Evolutionary conservation across 2,329 filamentous ascomycete species (phyloP).

Genomic region (Fusarium sp.): DNA sequence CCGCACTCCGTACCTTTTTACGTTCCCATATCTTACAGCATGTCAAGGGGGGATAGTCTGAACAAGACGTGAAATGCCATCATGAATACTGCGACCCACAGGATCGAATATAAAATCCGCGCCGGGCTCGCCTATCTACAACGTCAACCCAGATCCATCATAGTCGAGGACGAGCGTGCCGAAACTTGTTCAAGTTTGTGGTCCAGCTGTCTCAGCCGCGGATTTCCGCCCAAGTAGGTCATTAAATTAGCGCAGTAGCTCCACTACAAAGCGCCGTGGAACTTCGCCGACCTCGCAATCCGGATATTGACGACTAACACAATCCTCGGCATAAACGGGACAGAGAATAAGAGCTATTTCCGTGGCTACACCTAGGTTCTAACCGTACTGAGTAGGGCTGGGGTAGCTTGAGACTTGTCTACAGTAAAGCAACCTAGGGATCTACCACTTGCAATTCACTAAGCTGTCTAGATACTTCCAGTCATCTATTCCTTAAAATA

Average conservation of each 20-base stretch:
- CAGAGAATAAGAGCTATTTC: background rate
- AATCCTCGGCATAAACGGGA: too few relatives aligned
- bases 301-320: background rate
- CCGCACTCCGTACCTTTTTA: conserved; percentile 2
- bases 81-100: conserved; percentile 6
- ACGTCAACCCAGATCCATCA: conserved; percentile 11
- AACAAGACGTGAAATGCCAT: conserved; percentile 3
- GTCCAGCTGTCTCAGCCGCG: conserved; percentile 12
- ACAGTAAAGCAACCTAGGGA: too few relatives aligned
- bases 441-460: background rate
- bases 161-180: background rate
- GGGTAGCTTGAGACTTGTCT: background rate
- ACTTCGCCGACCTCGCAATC: conserved; percentile 12
- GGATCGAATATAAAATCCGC: conserved; percentile 10
- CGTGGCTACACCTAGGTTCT: background rate
- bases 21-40: background rate
- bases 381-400: background rate
- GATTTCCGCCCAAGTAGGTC: conserved; percentile 15
- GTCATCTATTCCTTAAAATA: background rate
- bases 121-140: conserved; percentile 37
- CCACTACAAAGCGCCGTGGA: conserved; percentile 18
- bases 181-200: background rate
- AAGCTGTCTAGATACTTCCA: background rate
- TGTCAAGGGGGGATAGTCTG: background rate
- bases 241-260: conserved; percentile 13